phyloP scores from a whole-genome alignment of 495 filamentous ascomycete genomes.

The Trichodelitschia bisporula region DNA sequence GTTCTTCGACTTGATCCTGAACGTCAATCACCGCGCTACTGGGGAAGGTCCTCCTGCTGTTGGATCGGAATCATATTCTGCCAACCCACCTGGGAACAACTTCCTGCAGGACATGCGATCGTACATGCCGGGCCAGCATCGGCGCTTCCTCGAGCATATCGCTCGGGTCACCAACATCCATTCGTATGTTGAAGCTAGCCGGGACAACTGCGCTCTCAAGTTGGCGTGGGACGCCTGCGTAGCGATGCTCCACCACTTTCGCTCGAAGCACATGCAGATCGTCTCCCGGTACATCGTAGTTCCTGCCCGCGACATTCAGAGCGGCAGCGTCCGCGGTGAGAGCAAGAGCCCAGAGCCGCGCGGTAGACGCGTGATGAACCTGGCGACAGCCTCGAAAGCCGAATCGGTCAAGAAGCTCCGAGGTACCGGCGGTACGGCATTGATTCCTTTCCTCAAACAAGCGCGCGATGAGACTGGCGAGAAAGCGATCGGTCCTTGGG shows the following conservation, averaged over 20 bases:
- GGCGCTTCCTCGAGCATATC: conserved; percentile 66
- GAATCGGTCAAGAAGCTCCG: conserved; percentile 35
- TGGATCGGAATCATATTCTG: conserved; percentile 19
- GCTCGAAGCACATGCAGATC: conserved; percentile 89
- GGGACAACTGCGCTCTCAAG: conserved; percentile 34
- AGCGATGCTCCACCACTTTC: conserved; percentile 66
- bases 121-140: conserved; percentile 90
- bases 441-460: conserved; percentile 89
- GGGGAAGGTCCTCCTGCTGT: conserved; percentile 31
- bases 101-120: conserved; percentile 91
- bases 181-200: conserved; percentile 46
- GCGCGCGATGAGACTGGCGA: conserved; percentile 90
- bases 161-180: conserved; percentile 67
- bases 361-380: conserved; percentile 31
- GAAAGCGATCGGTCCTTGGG: conserved; percentile 69
- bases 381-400: conserved; percentile 32
- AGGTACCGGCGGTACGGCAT: conserved; percentile 75
- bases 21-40: conserved; percentile 76
- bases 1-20: conserved; percentile 82
- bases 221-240: conserved; percentile 80
- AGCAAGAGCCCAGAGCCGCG: conserved; percentile 8
- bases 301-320: conserved; percentile 30
- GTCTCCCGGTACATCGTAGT: conserved; percentile 90
- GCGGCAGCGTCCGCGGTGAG: conserved; percentile 20
- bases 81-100: conserved; percentile 38